phyloP scores from a whole-genome alignment of 495 filamentous ascomycete species.

The Aspergillus nanangensis region DNA sequence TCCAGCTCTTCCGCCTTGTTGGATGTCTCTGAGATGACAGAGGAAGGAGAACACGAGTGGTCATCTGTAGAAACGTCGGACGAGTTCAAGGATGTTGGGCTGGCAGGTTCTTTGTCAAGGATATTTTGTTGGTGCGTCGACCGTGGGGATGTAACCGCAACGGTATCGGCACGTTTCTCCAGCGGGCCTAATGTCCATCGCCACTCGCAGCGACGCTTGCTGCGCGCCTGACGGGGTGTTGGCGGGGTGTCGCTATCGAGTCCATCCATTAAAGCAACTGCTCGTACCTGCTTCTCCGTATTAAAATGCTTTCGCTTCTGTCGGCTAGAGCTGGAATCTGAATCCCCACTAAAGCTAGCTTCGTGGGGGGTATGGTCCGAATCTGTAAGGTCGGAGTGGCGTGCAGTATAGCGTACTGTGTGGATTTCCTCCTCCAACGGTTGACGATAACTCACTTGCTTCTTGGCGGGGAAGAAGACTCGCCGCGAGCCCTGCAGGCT shows the following conservation, averaged over 20 bases:
- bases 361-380: constrained; percentile 4
- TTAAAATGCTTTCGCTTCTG: constrained; percentile 36
- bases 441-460: constrained; percentile 50
- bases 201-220: constrained; percentile 52
- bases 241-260: constrained; percentile 37
- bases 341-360: constrained; percentile 30
- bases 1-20: constrained; percentile 3
- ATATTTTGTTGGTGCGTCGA: not conserved
- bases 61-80: not conserved
- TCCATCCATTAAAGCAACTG: constrained; percentile 36
- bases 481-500: constrained; percentile 30
- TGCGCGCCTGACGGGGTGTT: constrained; percentile 44
- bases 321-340: constrained; percentile 28
- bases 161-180: constrained; percentile 7
- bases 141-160: not conserved
- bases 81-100: constrained; percentile 3
- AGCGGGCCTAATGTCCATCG: constrained; percentile 52
- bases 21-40: constrained; percentile 1
- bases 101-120: not conserved
- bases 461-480: constrained; percentile 53
- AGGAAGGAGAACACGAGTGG: constrained; percentile 8
- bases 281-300: constrained; percentile 38
- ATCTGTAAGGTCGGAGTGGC: constrained; percentile 44
- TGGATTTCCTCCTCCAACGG: constrained; percentile 53
- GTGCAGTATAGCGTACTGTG: constrained; percentile 46